Evolutionary conservation across 352 stramenopile genomes (phyloP).

Genomic region (Globisporangium nodosum): DNA sequence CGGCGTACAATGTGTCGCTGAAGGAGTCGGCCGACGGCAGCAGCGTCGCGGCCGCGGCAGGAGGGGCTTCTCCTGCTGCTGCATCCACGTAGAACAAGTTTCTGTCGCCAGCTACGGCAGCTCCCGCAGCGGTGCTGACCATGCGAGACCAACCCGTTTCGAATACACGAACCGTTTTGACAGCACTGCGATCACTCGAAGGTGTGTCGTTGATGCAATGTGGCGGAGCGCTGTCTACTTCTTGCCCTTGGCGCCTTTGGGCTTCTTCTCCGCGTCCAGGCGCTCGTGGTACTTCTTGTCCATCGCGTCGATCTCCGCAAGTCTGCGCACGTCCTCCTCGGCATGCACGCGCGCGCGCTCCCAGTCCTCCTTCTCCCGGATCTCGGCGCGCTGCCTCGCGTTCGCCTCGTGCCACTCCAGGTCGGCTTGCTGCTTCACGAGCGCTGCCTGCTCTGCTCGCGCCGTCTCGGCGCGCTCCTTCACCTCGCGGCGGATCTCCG

Average conservation of each 20-base stretch:
- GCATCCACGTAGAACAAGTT: background rate
- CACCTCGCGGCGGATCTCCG: constrained; percentile 19
- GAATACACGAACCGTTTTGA: background rate
- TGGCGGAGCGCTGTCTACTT: constrained; percentile 22
- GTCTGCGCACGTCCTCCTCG: constrained; percentile 38
- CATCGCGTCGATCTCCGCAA: constrained; percentile 45
- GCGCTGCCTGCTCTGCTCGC: constrained; percentile 22
- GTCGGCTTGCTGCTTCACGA: constrained; percentile 37
- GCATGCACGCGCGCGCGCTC: constrained; percentile 30
- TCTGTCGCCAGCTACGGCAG: background rate
- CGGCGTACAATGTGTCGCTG: constrained; percentile 79
- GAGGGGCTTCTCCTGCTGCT: constrained; percentile 5
- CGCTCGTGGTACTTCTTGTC: constrained; percentile 50
- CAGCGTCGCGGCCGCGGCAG: constrained; percentile 8
- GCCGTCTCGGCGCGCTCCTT: constrained; percentile 23
- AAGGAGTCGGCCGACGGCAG: constrained; percentile 16
- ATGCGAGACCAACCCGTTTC: background rate
- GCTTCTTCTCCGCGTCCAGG: constrained; percentile 36
- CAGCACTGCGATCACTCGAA: too few species aligned
- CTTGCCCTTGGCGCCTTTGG: constrained; percentile 48
- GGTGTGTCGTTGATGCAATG: too few species aligned
- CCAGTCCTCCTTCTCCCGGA: constrained; percentile 45
- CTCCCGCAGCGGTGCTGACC: background rate
- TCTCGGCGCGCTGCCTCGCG: constrained; percentile 35
- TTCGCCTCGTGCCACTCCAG: constrained; percentile 49